Evolutionary conservation across 1,139 yeast genomes (phyloP), one percentile per base, ranked within the genome.

Genomic region (Kodamaea derodonti): DNA sequence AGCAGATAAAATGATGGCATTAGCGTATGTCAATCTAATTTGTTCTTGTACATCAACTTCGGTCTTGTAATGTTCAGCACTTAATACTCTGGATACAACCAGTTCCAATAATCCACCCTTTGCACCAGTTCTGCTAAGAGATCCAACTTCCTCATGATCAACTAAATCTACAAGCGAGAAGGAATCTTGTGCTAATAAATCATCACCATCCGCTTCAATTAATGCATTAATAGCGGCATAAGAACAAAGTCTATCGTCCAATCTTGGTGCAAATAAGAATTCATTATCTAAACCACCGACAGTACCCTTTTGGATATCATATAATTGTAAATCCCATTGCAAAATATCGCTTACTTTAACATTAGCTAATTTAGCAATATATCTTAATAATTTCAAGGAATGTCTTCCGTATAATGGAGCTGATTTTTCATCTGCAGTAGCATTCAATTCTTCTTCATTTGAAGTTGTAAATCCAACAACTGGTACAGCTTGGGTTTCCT

Each of bases 221-320:
- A 80, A 58, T 0, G 79, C 73, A 33, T 60, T 54, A 33, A 78
- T 53, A 3, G 83, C 84, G 18, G 82, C 70, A 56, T 66, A 80
- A 2, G 82, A 73, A 54, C 85, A 79, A 38, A 80, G 58, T 51
- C 85, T 62, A 56, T 80, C 87, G 49, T 80, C 87, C 29, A 80
- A 57, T 48, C 86, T 64, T 29, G 86, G 84, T 16, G 82, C 81
- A 51, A 68, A 78, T 29, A 80, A 55, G 51, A 80, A 80, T 41
- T 80, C 86, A 38, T 70, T 65, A 35, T 69, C 65, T 40, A 80
- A 56, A 3, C 87, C 86, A 36, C 84, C 85, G 38, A 72, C 54
- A 12, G 71, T 55, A 34, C 84, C 84, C 49, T 66, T 68, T 51
- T 80, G 85, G n/a, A 75, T 74, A 48, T 80, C 86, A 43, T 68